Evolutionary conservation across 192 early-diverging fungal species (phyloP).

Genomic region (Coemansia sp.): DNA sequence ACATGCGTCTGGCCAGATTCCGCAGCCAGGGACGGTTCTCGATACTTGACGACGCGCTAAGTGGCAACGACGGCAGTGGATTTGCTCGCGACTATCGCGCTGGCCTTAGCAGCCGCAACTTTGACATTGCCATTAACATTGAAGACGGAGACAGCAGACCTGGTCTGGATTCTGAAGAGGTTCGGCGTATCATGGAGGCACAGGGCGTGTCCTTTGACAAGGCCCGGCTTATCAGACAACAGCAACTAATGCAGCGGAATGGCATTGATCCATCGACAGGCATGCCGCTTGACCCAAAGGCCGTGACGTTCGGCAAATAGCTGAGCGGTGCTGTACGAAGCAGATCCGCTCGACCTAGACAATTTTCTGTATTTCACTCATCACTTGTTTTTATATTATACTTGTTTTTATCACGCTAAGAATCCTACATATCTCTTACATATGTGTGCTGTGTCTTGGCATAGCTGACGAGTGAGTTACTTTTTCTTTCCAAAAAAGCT

Average conservation of each 20-base stretch:
- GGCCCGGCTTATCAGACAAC: constrained; percentile 52
- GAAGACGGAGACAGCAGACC: constrained; percentile 41
- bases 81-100: constrained; percentile 46
- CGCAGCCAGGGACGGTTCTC: constrained; percentile 12
- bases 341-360: not conserved
- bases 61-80: constrained; percentile 3
- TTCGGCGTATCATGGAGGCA: constrained; percentile 48
- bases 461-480: not conserved
- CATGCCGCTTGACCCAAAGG: constrained; percentile 52
- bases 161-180: constrained; percentile 48
- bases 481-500: constrained; percentile 53
- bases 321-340: not conserved
- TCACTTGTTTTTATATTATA: not conserved
- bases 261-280: constrained; percentile 51
- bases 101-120: constrained; percentile 47
- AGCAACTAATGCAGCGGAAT: constrained; percentile 44
- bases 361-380: not conserved
- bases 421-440: no score
- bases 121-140: constrained; percentile 53
- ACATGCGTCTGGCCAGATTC: constrained; percentile 32
- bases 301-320: constrained; percentile 41
- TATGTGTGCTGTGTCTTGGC: no score
- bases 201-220: constrained; percentile 52
- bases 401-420: no score
- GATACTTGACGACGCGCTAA: constrained; percentile 12